Evolutionary conservation across 2,329 filamentous ascomycete genomes (phyloP), one percentile per base, ranked within the genome.

Genomic region (Coleophoma crateriformis): DNA sequence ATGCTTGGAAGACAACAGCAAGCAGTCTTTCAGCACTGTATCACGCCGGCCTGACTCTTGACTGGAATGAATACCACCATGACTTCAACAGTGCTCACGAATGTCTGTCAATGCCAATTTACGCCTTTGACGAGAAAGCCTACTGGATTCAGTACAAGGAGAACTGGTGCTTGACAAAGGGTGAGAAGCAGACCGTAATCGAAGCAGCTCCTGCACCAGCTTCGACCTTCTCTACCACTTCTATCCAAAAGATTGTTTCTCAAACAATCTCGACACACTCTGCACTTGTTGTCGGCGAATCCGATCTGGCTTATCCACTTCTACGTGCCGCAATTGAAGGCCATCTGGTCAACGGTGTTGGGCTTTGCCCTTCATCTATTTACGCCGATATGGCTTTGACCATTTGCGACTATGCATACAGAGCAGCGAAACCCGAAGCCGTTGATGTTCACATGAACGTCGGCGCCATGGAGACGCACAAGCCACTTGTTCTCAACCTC

Each of bases 391-490:
- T 83, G 67, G 79, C 77, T 10, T 69, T 82, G 65, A 81, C 78
- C 14, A 64, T 81, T 19, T 48, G 79, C 55, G 78, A 85, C 62
- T 87, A 88, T 60, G 76, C 83, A 32, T 84, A 82, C 69, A 82
- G 81, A 67, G 70, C 84, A 58, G 65, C 82, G n/a, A 75, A 75
- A 4, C 81, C 82, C 2, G 75, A 76, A 11, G 67, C 71, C 11
- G 69, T 76, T 47, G 71, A 76, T 22, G 71, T 82, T 19, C 79
- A 78, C 20, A 70, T 82, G 57, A 86, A 88, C 55, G 78, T 88
- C n/a, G 74, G 73, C 55, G 71, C 81, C 46, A 81, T 89, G 72
- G 81, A 84, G 62, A 84, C 87, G 1, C 75, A 76, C 47, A 87
- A 88, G 73, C 81, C 84, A 32, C 71, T 90, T n/a, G 49, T 58